Percentiles rank a stretch among this genome's conserved stretches.
phyloP scores from a whole-genome alignment of 768 basidiomycete species.

The Ramaria sp. region DNA sequence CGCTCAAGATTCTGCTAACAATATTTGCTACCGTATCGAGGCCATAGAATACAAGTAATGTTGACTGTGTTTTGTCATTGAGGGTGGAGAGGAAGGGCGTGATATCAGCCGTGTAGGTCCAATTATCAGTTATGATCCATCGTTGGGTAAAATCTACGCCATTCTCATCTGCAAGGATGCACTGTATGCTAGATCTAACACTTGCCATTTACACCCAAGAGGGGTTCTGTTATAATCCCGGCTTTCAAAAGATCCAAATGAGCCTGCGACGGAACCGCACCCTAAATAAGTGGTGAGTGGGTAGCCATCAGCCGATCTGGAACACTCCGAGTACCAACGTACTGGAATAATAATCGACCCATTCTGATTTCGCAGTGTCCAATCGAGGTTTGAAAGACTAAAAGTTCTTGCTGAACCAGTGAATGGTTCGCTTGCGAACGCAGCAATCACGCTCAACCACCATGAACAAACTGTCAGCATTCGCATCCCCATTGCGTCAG shows the following conservation, averaged over 20 bases:
- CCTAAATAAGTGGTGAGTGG: constrained; percentile 12
- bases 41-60: constrained; percentile 43
- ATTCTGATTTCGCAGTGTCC: constrained; percentile 45
- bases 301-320: background rate
- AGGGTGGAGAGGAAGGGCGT: constrained; percentile 27
- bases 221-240: constrained; percentile 42
- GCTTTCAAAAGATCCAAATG: constrained; percentile 42
- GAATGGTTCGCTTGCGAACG: background rate
- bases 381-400: constrained; percentile 34
- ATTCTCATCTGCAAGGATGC: background rate
- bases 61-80: constrained; percentile 17
- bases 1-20: constrained; percentile 19
- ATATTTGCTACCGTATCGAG: constrained; percentile 49
- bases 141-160: constrained; percentile 39
- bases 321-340: background rate
- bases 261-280: constrained; percentile 38
- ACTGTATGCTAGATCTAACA: background rate
- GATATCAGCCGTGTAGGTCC: constrained; percentile 48
- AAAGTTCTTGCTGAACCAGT: constrained; percentile 14
- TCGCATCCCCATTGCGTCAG: background rate
- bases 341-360: constrained; percentile 39
- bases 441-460: background rate
- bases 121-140: constrained; percentile 45
- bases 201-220: constrained; percentile 43
- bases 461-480: background rate